These are phyloP conservation scores for Sphaerulina populicola DNA, from an alignment of 2,329 filamentous ascomycete genomes.

Conservation along the genomic window DNA sequence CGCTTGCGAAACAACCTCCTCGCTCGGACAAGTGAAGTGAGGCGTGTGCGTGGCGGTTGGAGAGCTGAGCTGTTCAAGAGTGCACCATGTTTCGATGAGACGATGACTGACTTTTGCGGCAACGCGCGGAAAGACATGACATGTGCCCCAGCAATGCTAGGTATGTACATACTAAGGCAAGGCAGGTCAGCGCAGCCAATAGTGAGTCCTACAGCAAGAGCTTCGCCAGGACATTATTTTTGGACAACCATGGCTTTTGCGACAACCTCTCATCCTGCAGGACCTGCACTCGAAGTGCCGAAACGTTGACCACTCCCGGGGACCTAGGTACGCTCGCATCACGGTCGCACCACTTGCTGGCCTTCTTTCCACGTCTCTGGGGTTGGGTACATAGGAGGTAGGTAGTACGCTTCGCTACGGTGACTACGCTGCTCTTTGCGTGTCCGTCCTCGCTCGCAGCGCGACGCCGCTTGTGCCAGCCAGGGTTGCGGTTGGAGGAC, in stretches of 20 bases:
- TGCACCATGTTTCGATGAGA: slow-evolving; percentile 14
- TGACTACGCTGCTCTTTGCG: background rate
- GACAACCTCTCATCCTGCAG: background rate
- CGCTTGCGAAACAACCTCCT: slow-evolving; percentile 9
- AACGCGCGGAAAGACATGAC: slow-evolving; percentile 9
- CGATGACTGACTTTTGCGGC: slow-evolving; percentile 4
- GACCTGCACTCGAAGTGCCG: too few relatives aligned
- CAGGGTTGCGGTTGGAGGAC: background rate
- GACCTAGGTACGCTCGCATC: background rate
- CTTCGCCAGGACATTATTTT: too few relatives aligned
- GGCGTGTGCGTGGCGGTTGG: slow-evolving; percentile 10
- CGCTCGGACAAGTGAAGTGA: slow-evolving; percentile 1
- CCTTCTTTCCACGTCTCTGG: background rate
- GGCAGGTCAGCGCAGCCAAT: background rate
- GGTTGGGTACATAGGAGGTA: too few relatives aligned
- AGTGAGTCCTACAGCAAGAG: background rate
- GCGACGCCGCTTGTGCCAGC: background rate
- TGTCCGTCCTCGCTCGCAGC: background rate
- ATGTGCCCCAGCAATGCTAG: slow-evolving; percentile 1
- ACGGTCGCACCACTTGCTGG: background rate
- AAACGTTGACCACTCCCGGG: too few relatives aligned
- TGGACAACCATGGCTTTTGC: background rate
- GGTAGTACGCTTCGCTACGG: background rate
- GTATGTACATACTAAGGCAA: background rate
- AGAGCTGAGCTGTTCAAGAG: slow-evolving; percentile 7